Conservation (phyloP, 2,329 filamentous ascomycete genomes). For the Mycosphaerelloides madeirae region DNA sequence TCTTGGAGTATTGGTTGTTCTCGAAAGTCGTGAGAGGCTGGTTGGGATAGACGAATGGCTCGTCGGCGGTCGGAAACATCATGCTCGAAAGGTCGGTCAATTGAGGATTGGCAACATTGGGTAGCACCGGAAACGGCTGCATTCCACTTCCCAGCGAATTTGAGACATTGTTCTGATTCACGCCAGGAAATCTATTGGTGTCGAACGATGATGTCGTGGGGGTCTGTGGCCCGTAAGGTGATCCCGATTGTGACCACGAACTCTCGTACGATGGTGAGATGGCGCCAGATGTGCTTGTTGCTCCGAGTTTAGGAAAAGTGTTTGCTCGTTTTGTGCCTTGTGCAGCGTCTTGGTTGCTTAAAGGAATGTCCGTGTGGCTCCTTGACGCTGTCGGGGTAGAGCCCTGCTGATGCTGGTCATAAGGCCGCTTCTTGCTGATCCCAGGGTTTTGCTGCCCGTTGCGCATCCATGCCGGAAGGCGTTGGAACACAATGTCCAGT, state of each 20-base stretch:
- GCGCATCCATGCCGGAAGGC: conserved; percentile 60
- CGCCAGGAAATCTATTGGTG: conserved; percentile 9
- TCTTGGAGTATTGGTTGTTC: conserved; percentile 35
- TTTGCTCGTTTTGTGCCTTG: conserved; percentile 20
- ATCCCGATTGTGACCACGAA: conserved; percentile 22
- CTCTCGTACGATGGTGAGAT: conserved; percentile 14
- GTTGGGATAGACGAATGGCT: conserved; percentile 75
- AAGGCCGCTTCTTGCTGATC: conserved; percentile 47
- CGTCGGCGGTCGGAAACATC: conserved; percentile 68
- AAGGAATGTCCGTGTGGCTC: conserved; percentile 29
- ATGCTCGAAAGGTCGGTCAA: conserved; percentile 69
- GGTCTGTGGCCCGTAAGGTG: conserved; percentile 26
- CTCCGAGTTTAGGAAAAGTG: conserved; percentile 24
- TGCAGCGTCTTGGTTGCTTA: conserved; percentile 5
- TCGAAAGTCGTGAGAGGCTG: conserved; percentile 62
- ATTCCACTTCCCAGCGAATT: conserved; percentile 18
- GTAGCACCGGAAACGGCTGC: conserved; percentile 21
- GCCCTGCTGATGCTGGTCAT: conserved; percentile 16
- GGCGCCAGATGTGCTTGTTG: conserved; percentile 7
- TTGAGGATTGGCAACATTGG: conserved; percentile 36
- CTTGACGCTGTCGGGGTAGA: conserved; percentile 17
- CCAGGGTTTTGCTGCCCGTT: conserved; percentile 40
- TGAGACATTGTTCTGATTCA: conserved; percentile 16
- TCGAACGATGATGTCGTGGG: conserved; percentile 21
- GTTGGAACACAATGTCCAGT: conserved; percentile 75